Evolutionary conservation across 2,329 filamentous ascomycete genomes (phyloP), one percentile per base, ranked within the genome.

Genomic region (Cladophialophora bantiana): DNA sequence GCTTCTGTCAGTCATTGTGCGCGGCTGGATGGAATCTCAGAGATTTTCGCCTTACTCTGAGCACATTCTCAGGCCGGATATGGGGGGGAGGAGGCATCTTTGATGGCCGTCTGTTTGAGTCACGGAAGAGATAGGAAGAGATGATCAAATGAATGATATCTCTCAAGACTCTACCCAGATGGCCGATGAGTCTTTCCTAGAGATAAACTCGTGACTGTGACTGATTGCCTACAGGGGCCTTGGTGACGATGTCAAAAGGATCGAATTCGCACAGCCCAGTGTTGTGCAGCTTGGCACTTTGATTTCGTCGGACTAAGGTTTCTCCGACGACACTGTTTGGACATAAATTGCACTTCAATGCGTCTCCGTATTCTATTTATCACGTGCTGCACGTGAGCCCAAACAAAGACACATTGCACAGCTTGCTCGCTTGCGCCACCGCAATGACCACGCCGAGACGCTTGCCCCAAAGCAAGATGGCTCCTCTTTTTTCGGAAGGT

Each of bases 31-130:
- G 40, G 59, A 56, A 54, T 69, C 56, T 18, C 53, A 36, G 61
- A 75, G 48, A 36, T 56, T 55, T 45, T 63, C 34, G 64, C 60
- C 82, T 77, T 77, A 85, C 84, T 81, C 97, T 97, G 81, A 98
- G 89, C 79, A 97, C 94, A 90, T 99, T 99, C 86, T 99, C 95
- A 78, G 95, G 95, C 83, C 96, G 96, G 80, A 95, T 94, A 81
- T 98, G 93, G 75, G 93, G 91, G 84, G 94, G 94, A 80, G 95
- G 95, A 85, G 95, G 93, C 95, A 94, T 90, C 78, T 76, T 76
- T 88, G 81, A 65, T 35, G 64, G 35, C 65, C 31, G 52, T 4
- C 35, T 62, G 18, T 12, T 45, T 20, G 57, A 64, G 53, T 59
- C 57, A 54, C 32, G 55, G 34, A 38, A 64, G 34, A 55, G 53